Evolutionary conservation across 805 yeast species (phyloP), one percentile per base, ranked within the genome.

Genomic region (Danielia oregonensis): DNA sequence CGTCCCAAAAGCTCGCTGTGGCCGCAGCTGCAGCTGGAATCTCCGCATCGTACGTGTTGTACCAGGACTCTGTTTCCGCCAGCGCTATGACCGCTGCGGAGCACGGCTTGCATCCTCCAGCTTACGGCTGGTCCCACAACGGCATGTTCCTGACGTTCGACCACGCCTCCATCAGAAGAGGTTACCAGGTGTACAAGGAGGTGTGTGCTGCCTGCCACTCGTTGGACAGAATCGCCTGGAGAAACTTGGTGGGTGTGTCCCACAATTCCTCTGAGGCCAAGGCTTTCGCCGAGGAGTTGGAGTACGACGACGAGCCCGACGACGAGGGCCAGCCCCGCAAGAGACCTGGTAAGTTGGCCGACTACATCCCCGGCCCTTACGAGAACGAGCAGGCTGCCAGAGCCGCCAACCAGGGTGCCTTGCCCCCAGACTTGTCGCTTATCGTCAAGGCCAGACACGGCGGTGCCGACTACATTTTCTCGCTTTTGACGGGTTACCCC

Each of bases 171-270:
- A 86, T 93, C 59, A 86, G 98, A 76, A 88, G 98, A 78, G 98
- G 98, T 53, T 93, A 83, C 82, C 97, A 87, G 65, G 98, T 93
- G 43, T 93, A 93, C 77, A 82, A 88, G 68, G 98, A 93, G 71
- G 98, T 93, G 36, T 93, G 98, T 76, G 95, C 98, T 42, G 93
- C 97, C 37, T 93, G 98, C 70, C 98, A 93, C 71, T 91, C 98
- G 23, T 71, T 93, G 55, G 91, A 89, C 63, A 80, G 96, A 74
- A 83, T 93, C 49, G 96, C 97, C 28, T 93, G 98, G 98, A 87
- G 98, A 79, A 84, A 89, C 55, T 69, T 93, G 56, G 96, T 93
- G 49, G 98, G 94, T 65, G 98, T 93, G 27, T 84, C 96, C 32
- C 97, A 91, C 74, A 79, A 94, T 39, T 75, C 86, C 54, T 55